phyloP scores from a whole-genome alignment of 2,329 filamentous ascomycete genomes.

The Exophiala viscosa region DNA sequence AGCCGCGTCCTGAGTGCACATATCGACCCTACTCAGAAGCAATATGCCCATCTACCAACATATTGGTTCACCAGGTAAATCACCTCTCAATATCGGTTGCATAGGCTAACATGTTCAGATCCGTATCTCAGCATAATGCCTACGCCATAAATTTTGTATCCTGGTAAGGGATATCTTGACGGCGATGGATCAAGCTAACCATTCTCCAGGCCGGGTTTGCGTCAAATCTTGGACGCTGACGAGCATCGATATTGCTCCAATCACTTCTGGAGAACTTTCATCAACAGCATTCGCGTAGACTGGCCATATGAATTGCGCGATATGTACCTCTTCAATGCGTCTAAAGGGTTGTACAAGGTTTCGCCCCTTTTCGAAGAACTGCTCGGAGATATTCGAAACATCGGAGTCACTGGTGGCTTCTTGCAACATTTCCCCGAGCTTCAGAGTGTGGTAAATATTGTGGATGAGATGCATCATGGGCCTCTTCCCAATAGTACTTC shows the following conservation, averaged over 20 bases:
- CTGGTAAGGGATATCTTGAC: background rate
- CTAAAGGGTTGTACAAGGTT: background rate
- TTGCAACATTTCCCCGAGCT: slow-evolving; percentile 7
- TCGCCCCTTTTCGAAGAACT: slow-evolving; percentile 1
- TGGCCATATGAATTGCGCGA: slow-evolving; percentile 18
- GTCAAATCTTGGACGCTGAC: slow-evolving; percentile 4
- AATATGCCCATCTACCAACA: slow-evolving; percentile 1
- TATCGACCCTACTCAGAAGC: slow-evolving; percentile 5
- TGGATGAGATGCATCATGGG: background rate
- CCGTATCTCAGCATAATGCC: background rate
- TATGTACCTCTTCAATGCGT: slow-evolving; percentile 4
- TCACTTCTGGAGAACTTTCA: slow-evolving; percentile 6
- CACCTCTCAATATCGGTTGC: background rate
- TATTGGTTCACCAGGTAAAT: slow-evolving; percentile 2
- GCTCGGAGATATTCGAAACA: background rate
- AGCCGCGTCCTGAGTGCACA: slow-evolving; percentile 5
- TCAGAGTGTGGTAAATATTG: background rate
- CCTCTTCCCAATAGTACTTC: too few species aligned
- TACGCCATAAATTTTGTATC: slow-evolving; percentile 13
- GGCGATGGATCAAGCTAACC: background rate
- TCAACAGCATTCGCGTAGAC: background rate
- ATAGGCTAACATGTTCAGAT: background rate
- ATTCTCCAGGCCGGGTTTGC: slow-evolving; percentile 5
- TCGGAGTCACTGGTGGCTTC: slow-evolving; percentile 1
- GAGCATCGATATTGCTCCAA: slow-evolving; percentile 14